Evolutionary conservation across 2,329 filamentous ascomycete genomes (phyloP).

Genomic region (Fusarium continuum): DNA sequence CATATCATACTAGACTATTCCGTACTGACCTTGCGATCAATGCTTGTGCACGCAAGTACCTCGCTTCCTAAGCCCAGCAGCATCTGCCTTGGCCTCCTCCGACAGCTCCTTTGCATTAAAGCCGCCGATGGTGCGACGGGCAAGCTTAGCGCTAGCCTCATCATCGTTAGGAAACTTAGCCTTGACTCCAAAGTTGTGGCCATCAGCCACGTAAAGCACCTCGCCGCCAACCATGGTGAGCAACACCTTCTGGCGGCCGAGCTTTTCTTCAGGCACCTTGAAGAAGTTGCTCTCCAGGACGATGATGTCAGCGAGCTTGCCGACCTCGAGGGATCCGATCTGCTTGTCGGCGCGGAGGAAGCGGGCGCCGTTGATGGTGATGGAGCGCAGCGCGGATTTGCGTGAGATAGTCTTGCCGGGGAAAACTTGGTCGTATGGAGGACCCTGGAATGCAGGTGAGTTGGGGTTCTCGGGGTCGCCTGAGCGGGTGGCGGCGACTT

Average conservation of each 20-base stretch:
- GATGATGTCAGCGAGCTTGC: conserved; percentile 43
- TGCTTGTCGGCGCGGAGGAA: conserved; percentile 40
- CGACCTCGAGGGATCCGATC: conserved; percentile 40
- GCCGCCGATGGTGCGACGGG: conserved; percentile 32
- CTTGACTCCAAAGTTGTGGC: conserved; percentile 34
- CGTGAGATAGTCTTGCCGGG: conserved; percentile 39
- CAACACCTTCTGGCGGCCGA: conserved; percentile 39
- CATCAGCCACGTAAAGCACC: conserved; percentile 40
- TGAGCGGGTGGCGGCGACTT: conserved; percentile 40
- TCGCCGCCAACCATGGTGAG: conserved; percentile 43
- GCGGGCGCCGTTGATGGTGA: conserved; percentile 37
- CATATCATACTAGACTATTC: background rate
- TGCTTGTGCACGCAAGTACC: conserved; percentile 34
- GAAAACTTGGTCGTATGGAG: conserved; percentile 32
- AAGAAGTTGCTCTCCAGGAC: conserved; percentile 42
- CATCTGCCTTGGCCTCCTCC: conserved; percentile 9
- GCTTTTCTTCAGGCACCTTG: conserved; percentile 35
- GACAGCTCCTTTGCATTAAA: conserved; percentile 26
- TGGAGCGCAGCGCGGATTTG: conserved; percentile 30
- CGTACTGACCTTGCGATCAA: background rate
- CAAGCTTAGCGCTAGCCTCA: conserved; percentile 15
- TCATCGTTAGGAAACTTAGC: conserved; percentile 41
- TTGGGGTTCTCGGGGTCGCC: conserved; percentile 41
- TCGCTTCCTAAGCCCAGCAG: conserved; percentile 29
- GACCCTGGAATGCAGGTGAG: conserved; percentile 36